Evolutionary conservation across 140 eudicot genomes (phyloP).

Genomic region (Anethum foeniculum): DNA sequence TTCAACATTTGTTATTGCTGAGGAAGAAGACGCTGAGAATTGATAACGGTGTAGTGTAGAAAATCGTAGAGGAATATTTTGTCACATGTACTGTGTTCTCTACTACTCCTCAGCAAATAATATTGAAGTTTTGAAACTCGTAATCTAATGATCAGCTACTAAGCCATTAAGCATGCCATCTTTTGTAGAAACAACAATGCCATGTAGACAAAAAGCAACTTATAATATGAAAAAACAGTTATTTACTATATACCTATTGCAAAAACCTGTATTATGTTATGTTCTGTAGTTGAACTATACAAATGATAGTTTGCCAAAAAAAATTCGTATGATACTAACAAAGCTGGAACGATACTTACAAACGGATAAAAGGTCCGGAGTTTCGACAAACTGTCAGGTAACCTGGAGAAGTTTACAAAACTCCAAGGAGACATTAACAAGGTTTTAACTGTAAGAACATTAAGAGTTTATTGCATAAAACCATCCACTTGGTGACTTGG

Average conservation of each 20-base stretch:
- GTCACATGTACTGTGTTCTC: neutral
- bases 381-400: neutral
- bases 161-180: neutral
- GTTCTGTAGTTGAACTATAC: neutral
- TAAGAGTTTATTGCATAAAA: neutral
- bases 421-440: neutral
- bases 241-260: neutral
- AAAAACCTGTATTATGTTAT: neutral
- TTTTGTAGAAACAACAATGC: neutral
- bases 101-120: no score
- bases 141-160: neutral
- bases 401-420: neutral
- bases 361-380: neutral
- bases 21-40: neutral
- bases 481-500: slow-evolving; percentile 3
- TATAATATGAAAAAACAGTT: neutral
- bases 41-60: neutral
- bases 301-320: neutral
- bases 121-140: no score
- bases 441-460: neutral
- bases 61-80: neutral
- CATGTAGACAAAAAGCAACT: neutral
- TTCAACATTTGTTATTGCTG: neutral
- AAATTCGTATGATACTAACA: neutral
- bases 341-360: neutral